phyloP scores from a whole-genome alignment of 371 early-diverging fungal species.

The Smittium culicis region DNA sequence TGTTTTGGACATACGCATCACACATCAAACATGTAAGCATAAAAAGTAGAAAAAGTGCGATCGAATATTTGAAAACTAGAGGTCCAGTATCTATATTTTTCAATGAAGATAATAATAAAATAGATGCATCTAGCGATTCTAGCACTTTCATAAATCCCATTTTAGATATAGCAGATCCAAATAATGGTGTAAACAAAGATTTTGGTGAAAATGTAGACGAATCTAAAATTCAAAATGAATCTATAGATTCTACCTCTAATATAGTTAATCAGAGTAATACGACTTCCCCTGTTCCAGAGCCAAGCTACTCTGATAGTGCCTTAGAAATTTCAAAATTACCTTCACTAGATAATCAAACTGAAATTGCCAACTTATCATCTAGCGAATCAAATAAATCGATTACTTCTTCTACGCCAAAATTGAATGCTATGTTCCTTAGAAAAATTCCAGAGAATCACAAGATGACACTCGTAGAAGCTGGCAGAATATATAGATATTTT shows the following conservation, averaged over 20 bases:
- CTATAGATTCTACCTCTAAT: conserved; percentile 18
- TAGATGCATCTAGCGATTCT: conserved; percentile 9
- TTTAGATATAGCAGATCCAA: too few species aligned
- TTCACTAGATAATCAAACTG: background rate
- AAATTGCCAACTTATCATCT: background rate
- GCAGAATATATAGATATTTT: conserved; percentile 30
- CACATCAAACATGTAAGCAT: conserved; percentile 22
- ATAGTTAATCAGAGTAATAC: background rate
- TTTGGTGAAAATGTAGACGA: conserved; percentile 10
- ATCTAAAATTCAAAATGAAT: conserved; percentile 12
- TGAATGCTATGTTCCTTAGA: conserved; percentile 15
- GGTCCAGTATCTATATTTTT: conserved; percentile 13
- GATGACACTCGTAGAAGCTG: conserved; percentile 32
- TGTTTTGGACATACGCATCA: conserved; percentile 50
- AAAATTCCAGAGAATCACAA: conserved; percentile 30
- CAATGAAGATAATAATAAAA: background rate
- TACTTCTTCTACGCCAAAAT: too few species aligned
- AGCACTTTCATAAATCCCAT: too few species aligned
- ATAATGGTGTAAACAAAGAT: background rate
- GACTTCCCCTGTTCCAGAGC: too few species aligned
- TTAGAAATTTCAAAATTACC: too few species aligned
- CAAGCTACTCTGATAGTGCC: too few species aligned
- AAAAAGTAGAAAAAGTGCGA: conserved; percentile 24
- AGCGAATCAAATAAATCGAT: too few species aligned
- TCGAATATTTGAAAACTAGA: conserved; percentile 23